phyloP scores from a whole-genome alignment of 148 eudicot species.

The Rhododendron ovatum region DNA sequence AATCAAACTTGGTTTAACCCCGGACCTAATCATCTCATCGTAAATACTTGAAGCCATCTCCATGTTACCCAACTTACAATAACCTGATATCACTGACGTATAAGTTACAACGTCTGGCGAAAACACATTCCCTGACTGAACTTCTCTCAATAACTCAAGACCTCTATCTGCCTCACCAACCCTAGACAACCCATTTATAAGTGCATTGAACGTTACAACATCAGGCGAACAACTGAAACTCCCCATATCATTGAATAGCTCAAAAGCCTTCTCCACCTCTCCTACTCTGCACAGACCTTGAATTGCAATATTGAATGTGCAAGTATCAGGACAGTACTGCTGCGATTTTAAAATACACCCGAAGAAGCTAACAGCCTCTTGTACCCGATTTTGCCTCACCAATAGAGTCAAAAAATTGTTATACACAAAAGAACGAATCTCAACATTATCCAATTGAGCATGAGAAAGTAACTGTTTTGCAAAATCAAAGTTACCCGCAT shows the following conservation, averaged over 20 bases:
- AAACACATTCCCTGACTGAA: conserved; percentile 31
- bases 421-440: conserved; percentile 40
- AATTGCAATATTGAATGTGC: conserved; percentile 62
- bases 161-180: conserved; percentile 48
- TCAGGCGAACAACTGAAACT: conserved; percentile 59
- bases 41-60: conserved; percentile 51
- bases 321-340: conserved; percentile 50
- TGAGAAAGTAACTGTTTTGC: conserved; percentile 42
- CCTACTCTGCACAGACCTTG: conserved; percentile 60
- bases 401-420: conserved; percentile 54
- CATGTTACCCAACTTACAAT: conserved; percentile 66
- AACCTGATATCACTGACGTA: conserved; percentile 66
- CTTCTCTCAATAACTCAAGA: conserved; percentile 44
- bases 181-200: conserved; percentile 66
- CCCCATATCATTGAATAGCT: conserved; percentile 45
- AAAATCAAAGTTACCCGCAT: conserved; percentile 43
- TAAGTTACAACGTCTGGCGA: conserved; percentile 70
- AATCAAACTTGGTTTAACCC: conserved; percentile 53
- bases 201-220: conserved; percentile 53
- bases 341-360: conserved; percentile 36
- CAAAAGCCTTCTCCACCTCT: conserved; percentile 52
- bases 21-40: conserved; percentile 47
- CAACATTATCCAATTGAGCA: conserved; percentile 26
- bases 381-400: conserved; percentile 42
- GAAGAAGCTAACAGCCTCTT: conserved; percentile 69